Evolutionary conservation across 1,139 yeast species (phyloP).

Genomic region (Yamadazyma triangularis): DNA sequence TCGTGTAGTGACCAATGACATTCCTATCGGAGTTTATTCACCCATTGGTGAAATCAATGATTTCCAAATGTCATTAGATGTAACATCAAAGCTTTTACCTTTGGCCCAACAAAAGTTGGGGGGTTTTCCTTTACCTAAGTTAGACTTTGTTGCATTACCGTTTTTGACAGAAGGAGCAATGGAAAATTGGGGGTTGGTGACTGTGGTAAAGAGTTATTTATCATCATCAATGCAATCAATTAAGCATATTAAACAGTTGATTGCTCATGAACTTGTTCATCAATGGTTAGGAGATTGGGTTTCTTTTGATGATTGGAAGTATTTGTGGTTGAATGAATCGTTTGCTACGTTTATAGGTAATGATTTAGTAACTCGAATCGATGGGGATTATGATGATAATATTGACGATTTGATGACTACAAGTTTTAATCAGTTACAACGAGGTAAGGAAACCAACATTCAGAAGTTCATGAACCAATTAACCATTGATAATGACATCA

Average conservation of each 20-base stretch:
- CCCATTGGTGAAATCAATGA: constrained; percentile 44
- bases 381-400: constrained; percentile 17
- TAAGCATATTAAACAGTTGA: constrained; percentile 46
- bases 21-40: constrained; percentile 52
- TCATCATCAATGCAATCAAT: constrained; percentile 25
- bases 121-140: constrained; percentile 53
- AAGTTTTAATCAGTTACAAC: constrained; percentile 33
- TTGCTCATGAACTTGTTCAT: constrained; percentile 70
- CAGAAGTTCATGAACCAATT: constrained; percentile 24
- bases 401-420: constrained; percentile 25
- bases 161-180: constrained; percentile 72
- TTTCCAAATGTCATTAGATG: constrained; percentile 7
- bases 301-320: constrained; percentile 62
- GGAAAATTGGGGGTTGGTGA: constrained; percentile 72
- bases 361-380: constrained; percentile 30
- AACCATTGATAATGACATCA: constrained; percentile 7
- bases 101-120: constrained; percentile 38
- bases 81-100: constrained; percentile 45
- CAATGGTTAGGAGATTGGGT: constrained; percentile 74
- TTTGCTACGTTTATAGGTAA: constrained; percentile 70
- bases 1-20: constrained; percentile 23
- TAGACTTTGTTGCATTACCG: constrained; percentile 65
- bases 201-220: constrained; percentile 40
- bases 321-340: constrained; percentile 70
- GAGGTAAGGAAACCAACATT: constrained; percentile 27